Conservation (phyloP, 805 yeast species). For the Saccharomyces paradoxus region DNA sequence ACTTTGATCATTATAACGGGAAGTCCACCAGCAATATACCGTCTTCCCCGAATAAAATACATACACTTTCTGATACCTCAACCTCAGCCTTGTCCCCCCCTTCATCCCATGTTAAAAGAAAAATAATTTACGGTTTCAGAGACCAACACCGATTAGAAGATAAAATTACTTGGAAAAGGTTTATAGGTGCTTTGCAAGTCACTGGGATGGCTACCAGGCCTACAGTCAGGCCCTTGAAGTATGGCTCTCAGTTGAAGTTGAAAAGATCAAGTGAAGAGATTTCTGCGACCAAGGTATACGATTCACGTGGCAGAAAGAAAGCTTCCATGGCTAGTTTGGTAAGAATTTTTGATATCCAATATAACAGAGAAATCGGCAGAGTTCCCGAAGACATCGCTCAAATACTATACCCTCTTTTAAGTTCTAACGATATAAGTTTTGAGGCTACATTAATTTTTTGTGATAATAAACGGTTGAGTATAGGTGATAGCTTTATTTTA, state of each 20-base stretch:
- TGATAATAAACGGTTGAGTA: slow-evolving; percentile 44
- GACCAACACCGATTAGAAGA: slow-evolving; percentile 11
- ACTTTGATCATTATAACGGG: slow-evolving; percentile 27
- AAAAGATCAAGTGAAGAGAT: slow-evolving; percentile 29
- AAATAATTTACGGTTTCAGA: slow-evolving; percentile 1
- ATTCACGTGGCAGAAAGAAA: slow-evolving; percentile 18
- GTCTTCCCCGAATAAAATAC: not conserved
- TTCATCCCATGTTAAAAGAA: slow-evolving; percentile 2
- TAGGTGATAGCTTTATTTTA: slow-evolving; percentile 70
- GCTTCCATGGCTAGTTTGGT: slow-evolving; percentile 28
- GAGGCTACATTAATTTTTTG: slow-evolving; percentile 52
- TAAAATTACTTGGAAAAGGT: slow-evolving; percentile 33
- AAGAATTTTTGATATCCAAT: slow-evolving; percentile 25
- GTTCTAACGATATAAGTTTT: slow-evolving; percentile 44
- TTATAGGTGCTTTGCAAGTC: slow-evolving; percentile 52
- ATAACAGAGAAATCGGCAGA: slow-evolving; percentile 61
- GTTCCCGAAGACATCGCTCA: slow-evolving; percentile 62
- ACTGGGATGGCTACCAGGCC: slow-evolving; percentile 71
- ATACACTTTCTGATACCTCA: not conserved
- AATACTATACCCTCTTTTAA: slow-evolving; percentile 54
- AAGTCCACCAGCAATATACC: not conserved
- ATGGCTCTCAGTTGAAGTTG: slow-evolving; percentile 37
- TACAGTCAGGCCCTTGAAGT: slow-evolving; percentile 37
- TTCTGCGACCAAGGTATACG: slow-evolving; percentile 14
- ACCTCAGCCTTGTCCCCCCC: not conserved